A percentile compares a stretch with the other conserved stretches of the same genome.
These are phyloP conservation scores for Mesostigma viride DNA, from an alignment of 139 green algal species.

Conservation along the genomic window DNA sequence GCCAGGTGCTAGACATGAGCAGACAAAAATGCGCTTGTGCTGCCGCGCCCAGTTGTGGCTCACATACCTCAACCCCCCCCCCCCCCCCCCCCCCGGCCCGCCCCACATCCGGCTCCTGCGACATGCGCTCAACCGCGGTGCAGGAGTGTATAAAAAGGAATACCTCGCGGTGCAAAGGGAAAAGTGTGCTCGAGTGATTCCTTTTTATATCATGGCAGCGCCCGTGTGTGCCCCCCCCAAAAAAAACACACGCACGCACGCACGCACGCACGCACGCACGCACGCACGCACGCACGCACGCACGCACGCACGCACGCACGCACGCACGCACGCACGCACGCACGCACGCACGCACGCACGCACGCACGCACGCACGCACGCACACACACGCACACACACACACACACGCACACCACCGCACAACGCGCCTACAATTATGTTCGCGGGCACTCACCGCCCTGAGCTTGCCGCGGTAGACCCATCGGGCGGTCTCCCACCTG, in stretches of 20 bases:
- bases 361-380: conserved; percentile 2
- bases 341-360: too few species aligned
- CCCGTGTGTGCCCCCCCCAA: not conserved
- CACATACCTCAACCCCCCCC: not conserved
- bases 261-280: not conserved
- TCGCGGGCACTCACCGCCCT: not conserved
- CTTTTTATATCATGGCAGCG: not conserved
- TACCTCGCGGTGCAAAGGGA: too few species aligned
- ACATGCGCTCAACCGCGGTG: too few species aligned
- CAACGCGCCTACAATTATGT: not conserved
- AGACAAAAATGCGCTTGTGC: too few species aligned
- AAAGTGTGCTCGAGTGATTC: too few species aligned
- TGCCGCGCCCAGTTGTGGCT: not conserved
- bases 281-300: not conserved
- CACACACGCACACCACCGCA: not conserved
- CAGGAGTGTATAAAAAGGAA: too few species aligned
- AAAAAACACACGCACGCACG: conserved; percentile 3
- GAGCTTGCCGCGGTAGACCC: too few species aligned
- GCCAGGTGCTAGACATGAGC: not conserved
- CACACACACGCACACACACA: conserved; percentile 2
- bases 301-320: conserved; percentile 3
- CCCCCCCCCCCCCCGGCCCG: not conserved
- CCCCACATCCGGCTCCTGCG: not conserved
- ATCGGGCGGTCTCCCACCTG: too few species aligned
- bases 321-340: conserved; percentile 12